Evolutionary conservation across 345 rosid species (phyloP), one percentile per base, ranked within the genome.

Genomic region (Boechera stricta): DNA sequence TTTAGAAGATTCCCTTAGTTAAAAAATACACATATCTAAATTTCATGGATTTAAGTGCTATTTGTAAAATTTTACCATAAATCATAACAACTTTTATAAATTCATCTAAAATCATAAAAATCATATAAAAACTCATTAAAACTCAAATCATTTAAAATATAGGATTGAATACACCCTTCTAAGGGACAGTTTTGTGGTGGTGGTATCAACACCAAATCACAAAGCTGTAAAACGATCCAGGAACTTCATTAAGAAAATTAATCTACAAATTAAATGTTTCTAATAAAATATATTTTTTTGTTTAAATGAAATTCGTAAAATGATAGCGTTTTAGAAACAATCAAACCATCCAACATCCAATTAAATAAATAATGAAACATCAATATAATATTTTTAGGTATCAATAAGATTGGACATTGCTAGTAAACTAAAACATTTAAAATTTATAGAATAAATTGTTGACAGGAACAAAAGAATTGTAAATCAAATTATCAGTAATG

Each of bases 381-480:
- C 2, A 3, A 42, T 45, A 15, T 39, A 52, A 29, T n/a, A 16
- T n/a, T 2, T 7, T 45, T 45, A 33, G 47, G 28, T 33, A 35
- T 2, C 18, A 48, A 60, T 48, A 60, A 7, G 38, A 47, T 33
- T 47, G 26, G 35, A 35, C 24, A 61, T 49, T 51, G 41, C 6
- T 51, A 49, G 18, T 21, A 61, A 51, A 28, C n/a, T 10, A 38
- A 21, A 49, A 54, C 53, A 31, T 24, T 41, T 41, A 1, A 54
- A 44, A 39, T 24, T 15, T 33, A 13, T 39, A 55, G 7, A 7
- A 16, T 38, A 57, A 47, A 18, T 26, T 48, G 10, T 26, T 58
- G 67, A 67, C 44, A 35, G 26, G 15, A 45, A 45, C 45, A 54
- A 55, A 74, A 64, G 18, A 24, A 57, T 57, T 21, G 47, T 18